A percentile compares a stretch with the other conserved stretches of the same genome.
Evolutionary conservation across 768 basidiomycete species (phyloP).

Genomic region (Amanita phalloides): DNA sequence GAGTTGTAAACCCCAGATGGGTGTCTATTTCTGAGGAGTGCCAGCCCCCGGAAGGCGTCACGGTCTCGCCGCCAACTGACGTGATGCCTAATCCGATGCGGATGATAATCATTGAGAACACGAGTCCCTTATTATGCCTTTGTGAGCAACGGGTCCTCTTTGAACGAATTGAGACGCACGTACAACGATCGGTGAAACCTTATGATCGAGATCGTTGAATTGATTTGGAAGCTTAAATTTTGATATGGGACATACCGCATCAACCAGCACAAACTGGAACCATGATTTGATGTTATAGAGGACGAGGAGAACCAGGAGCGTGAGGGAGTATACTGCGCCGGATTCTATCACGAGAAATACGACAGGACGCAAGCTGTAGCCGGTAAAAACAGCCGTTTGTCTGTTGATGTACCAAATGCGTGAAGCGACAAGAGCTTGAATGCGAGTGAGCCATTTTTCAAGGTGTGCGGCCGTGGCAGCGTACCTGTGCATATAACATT

Average conservation of each 20-base stretch:
- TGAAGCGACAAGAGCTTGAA: constrained; percentile 18
- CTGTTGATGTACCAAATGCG: constrained; percentile 24
- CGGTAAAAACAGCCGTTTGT: constrained; percentile 12
- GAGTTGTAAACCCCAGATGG: neutral
- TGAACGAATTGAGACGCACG: neutral
- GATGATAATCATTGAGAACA: constrained; percentile 30
- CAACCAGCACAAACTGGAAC: constrained; percentile 26
- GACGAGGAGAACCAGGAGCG: constrained; percentile 20
- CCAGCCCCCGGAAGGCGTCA: neutral
- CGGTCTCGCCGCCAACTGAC: neutral
- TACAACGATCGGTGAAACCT: constrained; percentile 1
- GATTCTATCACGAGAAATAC: constrained; percentile 26
- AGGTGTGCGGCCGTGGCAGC: neutral
- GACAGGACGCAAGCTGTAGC: constrained; percentile 18
- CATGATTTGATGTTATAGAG: constrained; percentile 21
- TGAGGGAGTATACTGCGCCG: constrained; percentile 24
- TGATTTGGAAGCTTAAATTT: too few relatives aligned
- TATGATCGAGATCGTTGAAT: neutral
- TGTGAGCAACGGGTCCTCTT: neutral
- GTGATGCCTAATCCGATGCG: constrained; percentile 27
- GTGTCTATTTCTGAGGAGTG: neutral
- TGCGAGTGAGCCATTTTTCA: neutral
- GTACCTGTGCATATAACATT: constrained; percentile 26
- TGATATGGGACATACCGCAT: constrained; percentile 17
- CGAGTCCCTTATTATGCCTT: constrained; percentile 14